phyloP scores from a whole-genome alignment of 2,329 filamentous ascomycete genomes.

The Aspergillus hortae region DNA sequence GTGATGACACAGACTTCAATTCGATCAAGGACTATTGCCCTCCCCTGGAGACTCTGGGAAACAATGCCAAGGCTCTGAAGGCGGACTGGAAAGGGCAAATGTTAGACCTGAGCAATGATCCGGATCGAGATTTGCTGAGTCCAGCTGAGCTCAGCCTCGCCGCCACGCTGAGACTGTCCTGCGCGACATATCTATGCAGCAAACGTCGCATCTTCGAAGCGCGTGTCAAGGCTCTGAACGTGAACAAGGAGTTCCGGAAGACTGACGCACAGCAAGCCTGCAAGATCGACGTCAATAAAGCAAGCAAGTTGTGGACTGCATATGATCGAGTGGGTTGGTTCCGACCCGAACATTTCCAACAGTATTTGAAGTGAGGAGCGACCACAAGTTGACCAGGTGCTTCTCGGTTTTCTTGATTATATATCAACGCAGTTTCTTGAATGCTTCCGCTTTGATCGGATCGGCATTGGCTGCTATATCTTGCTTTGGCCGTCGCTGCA shows the following conservation, averaged over 20 bases:
- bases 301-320: conserved; percentile 84
- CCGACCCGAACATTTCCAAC: conserved; percentile 49
- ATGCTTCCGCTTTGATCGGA: neutral
- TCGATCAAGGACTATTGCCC: conserved; percentile 71
- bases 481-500: conserved; percentile 1
- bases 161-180: conserved; percentile 74
- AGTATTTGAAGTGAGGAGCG: conserved; percentile 32
- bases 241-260: conserved; percentile 84
- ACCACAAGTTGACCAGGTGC: neutral
- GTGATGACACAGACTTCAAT: conserved; percentile 79
- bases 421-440: neutral
- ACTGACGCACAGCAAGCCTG: conserved; percentile 95
- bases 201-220: conserved; percentile 88
- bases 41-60: conserved; percentile 61
- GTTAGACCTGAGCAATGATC: conserved; percentile 71
- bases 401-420: neutral
- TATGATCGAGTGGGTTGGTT: conserved; percentile 88
- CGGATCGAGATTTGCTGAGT: conserved; percentile 67
- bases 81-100: conserved; percentile 82
- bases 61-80: conserved; percentile 68
- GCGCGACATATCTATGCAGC: conserved; percentile 84
- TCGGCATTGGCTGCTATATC: neutral
- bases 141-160: conserved; percentile 74
- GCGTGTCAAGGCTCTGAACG: conserved; percentile 63
- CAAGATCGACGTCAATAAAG: conserved; percentile 98